These are phyloP conservation scores for Sporothrix humicola DNA, from an alignment of 2,329 filamentous ascomycete species.

Conservation along the genomic window DNA sequence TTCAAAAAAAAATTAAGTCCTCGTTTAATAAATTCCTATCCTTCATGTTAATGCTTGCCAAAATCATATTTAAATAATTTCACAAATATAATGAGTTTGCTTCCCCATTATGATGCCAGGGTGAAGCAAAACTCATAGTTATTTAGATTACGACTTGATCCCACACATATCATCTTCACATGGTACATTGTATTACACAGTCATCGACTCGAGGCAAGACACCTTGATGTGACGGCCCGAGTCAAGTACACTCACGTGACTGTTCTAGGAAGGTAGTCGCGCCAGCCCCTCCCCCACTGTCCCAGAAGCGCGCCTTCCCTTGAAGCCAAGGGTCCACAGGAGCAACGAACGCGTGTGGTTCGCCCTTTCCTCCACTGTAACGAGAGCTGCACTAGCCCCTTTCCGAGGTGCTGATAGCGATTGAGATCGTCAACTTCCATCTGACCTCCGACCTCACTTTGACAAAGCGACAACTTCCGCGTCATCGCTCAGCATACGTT, in stretches of 20 bases:
- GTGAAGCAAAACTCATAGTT: neutral
- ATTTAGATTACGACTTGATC: too few species aligned
- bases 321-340: neutral
- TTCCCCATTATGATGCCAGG: neutral
- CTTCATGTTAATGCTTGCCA: too few species aligned
- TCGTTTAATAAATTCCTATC: too few species aligned
- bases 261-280: too few species aligned
- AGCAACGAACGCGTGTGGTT: slow-evolving; percentile 20
- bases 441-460: slow-evolving; percentile 1
- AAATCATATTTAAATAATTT: neutral
- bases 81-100: neutral
- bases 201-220: slow-evolving; percentile 1
- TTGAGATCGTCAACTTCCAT: slow-evolving; percentile 9
- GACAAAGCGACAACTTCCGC: neutral
- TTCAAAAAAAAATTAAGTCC: neutral
- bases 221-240: neutral
- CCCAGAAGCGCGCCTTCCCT: neutral
- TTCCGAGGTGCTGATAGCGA: slow-evolving; percentile 23
- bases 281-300: slow-evolving; percentile 18
- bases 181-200: neutral
- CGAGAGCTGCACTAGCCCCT: slow-evolving; percentile 24
- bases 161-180: neutral
- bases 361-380: neutral
- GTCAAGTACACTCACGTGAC: slow-evolving; percentile 19
- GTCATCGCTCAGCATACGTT: slow-evolving; percentile 8